phyloP scores from a whole-genome alignment of 345 rosid genomes.

The Salix viminalis region DNA sequence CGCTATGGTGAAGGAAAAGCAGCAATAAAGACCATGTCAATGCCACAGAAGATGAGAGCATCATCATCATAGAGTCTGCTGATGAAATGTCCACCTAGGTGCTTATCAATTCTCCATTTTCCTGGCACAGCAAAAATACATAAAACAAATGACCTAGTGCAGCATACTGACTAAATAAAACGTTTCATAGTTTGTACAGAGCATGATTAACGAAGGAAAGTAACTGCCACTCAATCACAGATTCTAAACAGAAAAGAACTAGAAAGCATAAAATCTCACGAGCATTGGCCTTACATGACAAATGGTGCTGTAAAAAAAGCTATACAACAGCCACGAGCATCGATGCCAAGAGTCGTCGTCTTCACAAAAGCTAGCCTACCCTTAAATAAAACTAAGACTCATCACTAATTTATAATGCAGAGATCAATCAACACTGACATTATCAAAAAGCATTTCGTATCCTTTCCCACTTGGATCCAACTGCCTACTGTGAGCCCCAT shows the following conservation, averaged over 20 bases:
- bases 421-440: no score
- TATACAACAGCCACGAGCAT: no score
- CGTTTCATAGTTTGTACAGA: no score
- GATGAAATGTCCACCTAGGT: neutral
- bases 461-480: no score
- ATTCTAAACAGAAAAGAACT: neutral
- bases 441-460: no score
- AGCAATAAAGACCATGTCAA: constrained; percentile 34
- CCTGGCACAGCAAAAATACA: constrained; percentile 2
- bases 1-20: constrained; percentile 26
- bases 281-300: neutral
- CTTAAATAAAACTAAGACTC: no score
- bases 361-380: no score
- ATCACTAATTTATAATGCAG: no score
- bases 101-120: constrained; percentile 11
- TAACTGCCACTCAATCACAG: neutral
- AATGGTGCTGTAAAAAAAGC: neutral
- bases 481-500: no score
- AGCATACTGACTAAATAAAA: no score
- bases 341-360: no score
- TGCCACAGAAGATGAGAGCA: constrained; percentile 17
- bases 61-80: constrained; percentile 42
- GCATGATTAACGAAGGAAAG: neutral
- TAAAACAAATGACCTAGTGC: no score
- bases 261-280: neutral